Evolutionary conservation across 2,329 filamentous ascomycete species (phyloP).

Genomic region (Fusarium tuaranense): DNA sequence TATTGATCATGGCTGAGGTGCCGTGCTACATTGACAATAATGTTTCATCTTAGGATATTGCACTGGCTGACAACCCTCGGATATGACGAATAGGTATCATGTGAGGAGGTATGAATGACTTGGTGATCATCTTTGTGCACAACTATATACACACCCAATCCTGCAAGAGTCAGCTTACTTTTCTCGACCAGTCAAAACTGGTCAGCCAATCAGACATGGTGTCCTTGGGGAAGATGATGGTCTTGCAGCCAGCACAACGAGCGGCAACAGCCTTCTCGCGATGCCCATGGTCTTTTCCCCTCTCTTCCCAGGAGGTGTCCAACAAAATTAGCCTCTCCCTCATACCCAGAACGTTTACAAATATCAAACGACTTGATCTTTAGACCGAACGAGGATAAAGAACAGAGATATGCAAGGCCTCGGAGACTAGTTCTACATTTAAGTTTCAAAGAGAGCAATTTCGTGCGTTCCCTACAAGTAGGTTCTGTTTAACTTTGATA

Average conservation of each 20-base stretch:
- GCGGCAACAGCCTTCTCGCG: slow-evolving; percentile 98
- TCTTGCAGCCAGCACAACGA: slow-evolving; percentile 89
- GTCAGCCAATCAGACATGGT: slow-evolving; percentile 90
- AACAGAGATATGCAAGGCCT: not conserved
- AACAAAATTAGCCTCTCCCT: not conserved
- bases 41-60: not conserved
- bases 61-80: not conserved
- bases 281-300: slow-evolving; percentile 64
- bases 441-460: not conserved
- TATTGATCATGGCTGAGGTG: not conserved
- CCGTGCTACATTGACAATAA: not conserved
- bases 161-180: not conserved
- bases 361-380: not conserved
- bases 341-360: not conserved
- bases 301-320: not conserved
- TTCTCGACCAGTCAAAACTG: not conserved
- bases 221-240: slow-evolving; percentile 93
- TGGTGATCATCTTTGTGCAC: not conserved
- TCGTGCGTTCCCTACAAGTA: not conserved
- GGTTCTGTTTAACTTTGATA: not conserved
- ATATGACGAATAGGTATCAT: not conserved
- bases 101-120: not conserved
- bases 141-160: not conserved
- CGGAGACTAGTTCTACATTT: not conserved
- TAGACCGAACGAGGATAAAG: not conserved